Evolutionary conservation across 495 filamentous ascomycete genomes (phyloP).

Genomic region (Aspergillus incahuasiensis): DNA sequence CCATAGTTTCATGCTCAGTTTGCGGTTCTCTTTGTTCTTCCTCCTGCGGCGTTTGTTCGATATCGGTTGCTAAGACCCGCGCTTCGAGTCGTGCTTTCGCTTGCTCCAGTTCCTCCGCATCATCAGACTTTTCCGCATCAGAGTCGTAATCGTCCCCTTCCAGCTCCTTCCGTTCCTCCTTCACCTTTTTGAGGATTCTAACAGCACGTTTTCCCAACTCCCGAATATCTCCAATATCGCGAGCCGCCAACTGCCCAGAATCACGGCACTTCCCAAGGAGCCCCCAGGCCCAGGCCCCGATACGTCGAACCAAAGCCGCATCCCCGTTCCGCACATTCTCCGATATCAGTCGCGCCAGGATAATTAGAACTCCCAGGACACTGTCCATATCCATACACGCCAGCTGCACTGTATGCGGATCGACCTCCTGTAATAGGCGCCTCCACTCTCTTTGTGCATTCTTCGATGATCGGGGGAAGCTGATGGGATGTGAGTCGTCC

Average conservation of each 20-base stretch:
- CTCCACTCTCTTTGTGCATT: conserved; percentile 43
- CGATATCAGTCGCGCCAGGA: conserved; percentile 38
- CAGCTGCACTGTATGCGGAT: conserved; percentile 64
- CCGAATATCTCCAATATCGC: conserved; percentile 49
- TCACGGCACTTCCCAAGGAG: conserved; percentile 45
- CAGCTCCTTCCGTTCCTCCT: conserved; percentile 29
- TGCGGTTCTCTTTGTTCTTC: background rate
- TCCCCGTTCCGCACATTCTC: conserved; percentile 38
- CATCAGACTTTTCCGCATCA: conserved; percentile 22
- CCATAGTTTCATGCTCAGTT: background rate
- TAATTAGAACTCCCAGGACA: conserved; percentile 49
- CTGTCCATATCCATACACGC: conserved; percentile 61
- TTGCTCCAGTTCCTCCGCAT: conserved; percentile 42
- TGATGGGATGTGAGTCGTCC: conserved; percentile 52
- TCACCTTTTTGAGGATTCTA: conserved; percentile 40
- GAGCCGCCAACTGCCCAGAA: conserved; percentile 42
- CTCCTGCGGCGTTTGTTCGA: conserved; percentile 7
- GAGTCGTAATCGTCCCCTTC: conserved; percentile 26
- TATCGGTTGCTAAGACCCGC: conserved; percentile 29
- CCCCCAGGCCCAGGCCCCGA: conserved; percentile 49
- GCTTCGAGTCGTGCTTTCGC: conserved; percentile 57
- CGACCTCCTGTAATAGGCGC: conserved; percentile 47
- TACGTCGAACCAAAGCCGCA: conserved; percentile 44
- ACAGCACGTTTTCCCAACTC: conserved; percentile 45
- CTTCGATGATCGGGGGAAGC: conserved; percentile 44